A percentile compares a stretch with the other conserved stretches of the same genome.
phyloP scores from a whole-genome alignment of 441 rosid genomes.

The Isatis lusitanica region DNA sequence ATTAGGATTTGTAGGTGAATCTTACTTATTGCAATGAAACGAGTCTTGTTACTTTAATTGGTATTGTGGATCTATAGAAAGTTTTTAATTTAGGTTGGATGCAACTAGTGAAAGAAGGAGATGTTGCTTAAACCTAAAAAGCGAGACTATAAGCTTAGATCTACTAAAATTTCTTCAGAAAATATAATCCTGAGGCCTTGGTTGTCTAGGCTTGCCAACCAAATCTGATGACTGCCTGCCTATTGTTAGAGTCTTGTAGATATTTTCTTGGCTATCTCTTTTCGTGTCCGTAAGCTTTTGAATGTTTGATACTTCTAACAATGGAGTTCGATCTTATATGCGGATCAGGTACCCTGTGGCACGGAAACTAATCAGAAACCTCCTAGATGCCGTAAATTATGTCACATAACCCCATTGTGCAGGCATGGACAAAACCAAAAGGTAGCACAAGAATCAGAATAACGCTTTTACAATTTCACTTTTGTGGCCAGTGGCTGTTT shows the following conservation, averaged over 20 bases:
- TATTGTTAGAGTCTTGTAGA: background rate
- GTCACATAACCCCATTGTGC: constrained; percentile 63
- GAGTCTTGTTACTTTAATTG: background rate
- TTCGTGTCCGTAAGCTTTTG: background rate
- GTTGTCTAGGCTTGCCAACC: background rate
- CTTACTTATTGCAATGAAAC: background rate
- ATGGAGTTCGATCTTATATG: background rate
- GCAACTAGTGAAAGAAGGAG: background rate
- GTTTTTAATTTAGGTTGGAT: background rate
- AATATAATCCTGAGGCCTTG: background rate
- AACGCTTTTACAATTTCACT: background rate
- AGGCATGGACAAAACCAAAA: constrained; percentile 65
- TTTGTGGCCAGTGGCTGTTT: background rate
- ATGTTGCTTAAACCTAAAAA: background rate
- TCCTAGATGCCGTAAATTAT: constrained; percentile 80
- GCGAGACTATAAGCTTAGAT: background rate
- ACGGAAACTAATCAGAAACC: constrained; percentile 86
- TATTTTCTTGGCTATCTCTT: background rate
- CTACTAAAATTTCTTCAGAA: background rate
- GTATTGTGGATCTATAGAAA: background rate
- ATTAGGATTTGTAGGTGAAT: constrained; percentile 16
- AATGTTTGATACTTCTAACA: constrained; percentile 13
- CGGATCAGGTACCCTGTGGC: constrained; percentile 89
- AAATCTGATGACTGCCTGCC: background rate
- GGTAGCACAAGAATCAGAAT: constrained; percentile 46